These are phyloP conservation scores for Pinus taeda DNA, from an alignment of 75 land plant genomes.

Conservation along the genomic window DNA sequence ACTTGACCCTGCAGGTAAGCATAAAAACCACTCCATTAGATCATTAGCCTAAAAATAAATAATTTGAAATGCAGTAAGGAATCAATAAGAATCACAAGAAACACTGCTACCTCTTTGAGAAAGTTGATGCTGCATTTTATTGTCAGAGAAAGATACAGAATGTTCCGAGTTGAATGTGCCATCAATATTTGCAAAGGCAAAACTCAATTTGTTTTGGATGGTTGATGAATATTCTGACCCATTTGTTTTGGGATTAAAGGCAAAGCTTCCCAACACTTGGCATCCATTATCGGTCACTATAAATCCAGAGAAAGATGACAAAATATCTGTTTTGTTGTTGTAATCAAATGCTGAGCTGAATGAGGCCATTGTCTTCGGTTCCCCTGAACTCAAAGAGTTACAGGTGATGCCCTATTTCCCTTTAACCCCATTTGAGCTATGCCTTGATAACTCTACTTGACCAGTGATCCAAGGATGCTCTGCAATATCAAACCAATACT, in stretches of 20 bases:
- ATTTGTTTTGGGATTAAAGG: slow-evolving; percentile 25
- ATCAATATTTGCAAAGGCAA: slow-evolving; percentile 33
- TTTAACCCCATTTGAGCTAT: neutral
- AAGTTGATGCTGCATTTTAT: slow-evolving; percentile 3
- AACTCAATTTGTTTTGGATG: slow-evolving; percentile 36
- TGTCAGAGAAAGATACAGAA: neutral
- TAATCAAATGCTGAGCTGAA: slow-evolving; percentile 11
- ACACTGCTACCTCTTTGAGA: slow-evolving; percentile 7
- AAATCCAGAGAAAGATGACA: slow-evolving; percentile 41
- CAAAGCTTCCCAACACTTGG: slow-evolving; percentile 29
- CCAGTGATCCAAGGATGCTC: slow-evolving; percentile 51
- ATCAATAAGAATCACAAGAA: neutral
- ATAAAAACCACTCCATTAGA: neutral
- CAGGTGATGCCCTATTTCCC: neutral
- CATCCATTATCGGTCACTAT: slow-evolving; percentile 14
- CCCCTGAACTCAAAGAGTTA: neutral
- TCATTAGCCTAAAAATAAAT: neutral
- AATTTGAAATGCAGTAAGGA: neutral
- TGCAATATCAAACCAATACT: slow-evolving; percentile 13
- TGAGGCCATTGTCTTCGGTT: slow-evolving; percentile 5
- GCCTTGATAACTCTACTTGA: neutral
- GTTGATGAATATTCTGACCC: slow-evolving; percentile 23
- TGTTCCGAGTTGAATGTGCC: neutral
- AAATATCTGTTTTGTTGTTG: slow-evolving; percentile 15
- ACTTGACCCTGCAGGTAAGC: slow-evolving; percentile 20